Conservation (phyloP, 2,329 filamentous ascomycete species). For the Aspergillus viridinutans region DNA sequence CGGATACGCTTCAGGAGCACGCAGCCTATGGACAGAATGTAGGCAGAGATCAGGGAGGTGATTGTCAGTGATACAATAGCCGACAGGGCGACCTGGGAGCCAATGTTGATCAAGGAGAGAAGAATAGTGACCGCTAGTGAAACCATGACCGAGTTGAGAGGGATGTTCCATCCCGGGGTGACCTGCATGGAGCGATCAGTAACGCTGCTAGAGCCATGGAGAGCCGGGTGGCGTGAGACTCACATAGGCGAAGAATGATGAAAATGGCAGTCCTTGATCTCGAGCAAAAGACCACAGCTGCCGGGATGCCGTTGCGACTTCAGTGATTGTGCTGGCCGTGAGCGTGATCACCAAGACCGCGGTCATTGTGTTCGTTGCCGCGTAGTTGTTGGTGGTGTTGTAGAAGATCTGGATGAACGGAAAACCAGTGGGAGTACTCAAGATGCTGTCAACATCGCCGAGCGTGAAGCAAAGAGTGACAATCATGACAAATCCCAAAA, state of each 20-base stretch:
- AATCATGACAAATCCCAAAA: slow-evolving; percentile 54
- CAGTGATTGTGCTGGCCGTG: slow-evolving; percentile 49
- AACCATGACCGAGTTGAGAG: slow-evolving; percentile 46
- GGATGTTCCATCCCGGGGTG: slow-evolving; percentile 38
- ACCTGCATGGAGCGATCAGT: slow-evolving; percentile 23
- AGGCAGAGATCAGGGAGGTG: slow-evolving; percentile 40
- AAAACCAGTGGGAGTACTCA: slow-evolving; percentile 47
- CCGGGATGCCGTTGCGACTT: slow-evolving; percentile 55
- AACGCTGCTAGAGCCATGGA: neutral
- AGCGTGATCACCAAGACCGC: slow-evolving; percentile 48
- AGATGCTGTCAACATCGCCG: slow-evolving; percentile 44
- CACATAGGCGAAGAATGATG: slow-evolving; percentile 36
- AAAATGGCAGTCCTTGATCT: slow-evolving; percentile 40
- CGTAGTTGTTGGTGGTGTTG: slow-evolving; percentile 46
- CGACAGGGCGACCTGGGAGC: slow-evolving; percentile 43
- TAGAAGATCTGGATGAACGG: slow-evolving; percentile 59
- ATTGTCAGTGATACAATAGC: slow-evolving; percentile 43
- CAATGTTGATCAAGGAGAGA: slow-evolving; percentile 51
- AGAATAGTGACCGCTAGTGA: slow-evolving; percentile 43
- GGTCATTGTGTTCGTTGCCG: slow-evolving; percentile 49
- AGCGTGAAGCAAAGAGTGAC: slow-evolving; percentile 54
- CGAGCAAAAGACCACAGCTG: slow-evolving; percentile 54
- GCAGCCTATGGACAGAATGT: slow-evolving; percentile 46
- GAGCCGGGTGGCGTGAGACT: slow-evolving; percentile 7
- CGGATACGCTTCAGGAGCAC: slow-evolving; percentile 43